These are phyloP conservation scores for Citrus cavaleriei DNA, from an alignment of 345 rosid species.

Conservation along the genomic window DNA sequence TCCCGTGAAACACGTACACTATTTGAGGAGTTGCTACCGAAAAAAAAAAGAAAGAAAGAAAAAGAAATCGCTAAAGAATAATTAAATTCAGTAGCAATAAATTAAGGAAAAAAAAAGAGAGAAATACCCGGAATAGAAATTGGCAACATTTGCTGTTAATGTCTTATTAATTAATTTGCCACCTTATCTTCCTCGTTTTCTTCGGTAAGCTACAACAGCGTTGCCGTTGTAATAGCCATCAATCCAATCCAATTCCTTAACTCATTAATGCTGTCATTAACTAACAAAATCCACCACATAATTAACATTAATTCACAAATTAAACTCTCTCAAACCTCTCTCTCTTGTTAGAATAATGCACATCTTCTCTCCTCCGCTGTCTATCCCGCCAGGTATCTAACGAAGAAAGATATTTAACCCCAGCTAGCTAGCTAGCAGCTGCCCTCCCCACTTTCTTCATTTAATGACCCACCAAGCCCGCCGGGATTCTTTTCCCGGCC, in stretches of 20 bases:
- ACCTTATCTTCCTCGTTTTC: slow-evolving; percentile 8
- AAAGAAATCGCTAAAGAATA: too few species aligned
- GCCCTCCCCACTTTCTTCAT: not conserved
- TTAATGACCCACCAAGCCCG: slow-evolving; percentile 43
- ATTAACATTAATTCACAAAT: not conserved
- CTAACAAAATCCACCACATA: slow-evolving; percentile 12
- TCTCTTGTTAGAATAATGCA: slow-evolving; percentile 19
- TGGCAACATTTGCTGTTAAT: not conserved
- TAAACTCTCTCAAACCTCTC: too few species aligned
- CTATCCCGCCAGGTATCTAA: slow-evolving; percentile 38
- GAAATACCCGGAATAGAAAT: not conserved
- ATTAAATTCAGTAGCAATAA: not conserved
- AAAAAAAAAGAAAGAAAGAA: not conserved
- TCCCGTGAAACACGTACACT: not conserved
- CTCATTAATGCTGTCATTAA: slow-evolving; percentile 31
- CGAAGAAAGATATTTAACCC: not conserved
- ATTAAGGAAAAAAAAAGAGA: not conserved
- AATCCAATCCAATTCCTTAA: slow-evolving; percentile 10
- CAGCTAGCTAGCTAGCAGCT: not conserved
- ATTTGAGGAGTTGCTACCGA: not conserved
- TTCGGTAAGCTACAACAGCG: not conserved
- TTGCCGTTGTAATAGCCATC: not conserved
- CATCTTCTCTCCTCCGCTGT: slow-evolving; percentile 33
- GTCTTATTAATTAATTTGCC: not conserved
- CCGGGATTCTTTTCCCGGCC: slow-evolving; percentile 50